Conservation (phyloP, 257 asterid species). For the Nicotiana benthamiana region DNA sequence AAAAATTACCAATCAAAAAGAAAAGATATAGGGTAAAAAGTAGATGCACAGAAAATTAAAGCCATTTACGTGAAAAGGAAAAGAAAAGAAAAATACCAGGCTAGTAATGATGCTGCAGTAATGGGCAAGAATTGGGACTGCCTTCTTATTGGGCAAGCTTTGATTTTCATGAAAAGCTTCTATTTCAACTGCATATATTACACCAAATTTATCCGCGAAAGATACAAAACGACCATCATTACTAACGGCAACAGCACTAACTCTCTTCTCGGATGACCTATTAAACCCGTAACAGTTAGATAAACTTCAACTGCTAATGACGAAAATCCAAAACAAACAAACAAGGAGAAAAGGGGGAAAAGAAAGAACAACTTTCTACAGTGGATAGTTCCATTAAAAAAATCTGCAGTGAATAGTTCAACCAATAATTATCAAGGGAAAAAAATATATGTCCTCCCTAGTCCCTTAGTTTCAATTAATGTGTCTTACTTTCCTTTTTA, state of each 20-base stretch:
- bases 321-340: not conserved
- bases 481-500: no score
- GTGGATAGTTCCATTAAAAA: not conserved
- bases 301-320: not conserved
- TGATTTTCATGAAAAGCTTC: constrained; percentile 25
- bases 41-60: not conserved
- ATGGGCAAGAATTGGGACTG: constrained; percentile 76
- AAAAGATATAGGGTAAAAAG: not conserved
- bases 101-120: constrained; percentile 95
- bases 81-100: constrained; percentile 44
- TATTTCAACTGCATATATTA: constrained; percentile 54
- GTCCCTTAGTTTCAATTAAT: no score
- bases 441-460: not conserved
- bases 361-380: not conserved
- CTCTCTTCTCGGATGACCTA: constrained; percentile 91
- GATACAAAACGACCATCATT: constrained; percentile 53
- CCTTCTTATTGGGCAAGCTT: constrained; percentile 42
- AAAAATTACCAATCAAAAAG: not conserved
- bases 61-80: not conserved
- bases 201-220: constrained; percentile 92
- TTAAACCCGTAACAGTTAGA: not conserved
- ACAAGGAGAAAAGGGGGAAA: not conserved
- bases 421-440: not conserved
- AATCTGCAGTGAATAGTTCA: not conserved
- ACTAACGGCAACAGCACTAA: constrained; percentile 77